Conservation (phyloP, 2,329 filamentous ascomycete genomes). For the Biscogniauxia mediterranea region DNA sequence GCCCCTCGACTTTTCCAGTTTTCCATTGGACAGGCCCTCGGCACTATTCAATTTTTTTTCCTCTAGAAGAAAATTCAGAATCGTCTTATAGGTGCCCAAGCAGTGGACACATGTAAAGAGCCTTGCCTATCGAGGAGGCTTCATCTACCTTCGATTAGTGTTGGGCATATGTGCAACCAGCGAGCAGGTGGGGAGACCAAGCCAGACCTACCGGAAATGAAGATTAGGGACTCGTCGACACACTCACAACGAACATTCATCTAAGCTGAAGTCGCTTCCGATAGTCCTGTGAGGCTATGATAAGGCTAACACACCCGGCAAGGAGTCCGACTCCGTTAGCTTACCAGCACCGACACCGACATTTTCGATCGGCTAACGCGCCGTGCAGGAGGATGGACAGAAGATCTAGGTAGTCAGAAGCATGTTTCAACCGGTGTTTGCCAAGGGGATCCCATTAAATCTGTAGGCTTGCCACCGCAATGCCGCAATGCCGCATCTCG, state of each 20-base stretch:
- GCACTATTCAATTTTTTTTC: not conserved
- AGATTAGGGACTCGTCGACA: not conserved
- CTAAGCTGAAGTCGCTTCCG: not conserved
- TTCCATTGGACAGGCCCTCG: not conserved
- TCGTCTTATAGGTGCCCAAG: not conserved
- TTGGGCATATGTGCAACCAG: not conserved
- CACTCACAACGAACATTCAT: not conserved
- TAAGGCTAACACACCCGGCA: not conserved
- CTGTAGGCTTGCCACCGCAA: not conserved
- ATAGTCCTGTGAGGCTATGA: not conserved
- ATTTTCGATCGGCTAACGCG: not conserved
- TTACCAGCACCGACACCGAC: not conserved
- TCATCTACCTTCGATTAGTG: not conserved
- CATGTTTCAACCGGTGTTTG: not conserved
- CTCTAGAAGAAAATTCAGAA: not conserved
- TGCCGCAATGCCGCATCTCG: not conserved
- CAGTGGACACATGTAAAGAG: not conserved
- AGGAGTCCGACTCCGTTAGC: not conserved
- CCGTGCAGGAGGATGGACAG: not conserved
- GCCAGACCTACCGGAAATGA: not conserved
- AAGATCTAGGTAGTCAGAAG: not conserved
- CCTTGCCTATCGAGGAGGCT: not conserved
- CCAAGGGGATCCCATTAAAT: not conserved
- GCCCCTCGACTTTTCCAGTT: not conserved
- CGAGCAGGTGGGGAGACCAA: not conserved